Percentiles rank a stretch among this genome's conserved stretches.
Conservation (phyloP, 805 yeast genomes). For the Candida michaelii region DNA sequence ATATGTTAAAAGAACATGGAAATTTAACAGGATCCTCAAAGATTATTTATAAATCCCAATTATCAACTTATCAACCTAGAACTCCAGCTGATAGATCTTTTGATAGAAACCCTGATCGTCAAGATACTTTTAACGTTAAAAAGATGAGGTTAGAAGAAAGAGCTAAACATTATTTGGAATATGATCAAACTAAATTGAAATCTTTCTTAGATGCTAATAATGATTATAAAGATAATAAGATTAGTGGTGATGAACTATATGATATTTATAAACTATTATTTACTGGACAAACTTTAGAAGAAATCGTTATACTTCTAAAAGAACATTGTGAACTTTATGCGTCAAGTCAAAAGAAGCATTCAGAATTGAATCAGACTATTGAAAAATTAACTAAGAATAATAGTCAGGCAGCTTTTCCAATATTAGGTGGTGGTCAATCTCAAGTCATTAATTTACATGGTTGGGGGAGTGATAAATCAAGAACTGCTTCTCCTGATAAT, state of each 20-base stretch:
- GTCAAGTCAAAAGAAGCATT: conserved; percentile 22
- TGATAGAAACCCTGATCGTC: conserved; percentile 20
- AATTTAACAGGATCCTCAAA: conserved; percentile 49
- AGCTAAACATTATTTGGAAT: conserved; percentile 74
- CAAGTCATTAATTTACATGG: conserved; percentile 19
- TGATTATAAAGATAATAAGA: conserved; percentile 43
- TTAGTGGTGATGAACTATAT: conserved; percentile 51
- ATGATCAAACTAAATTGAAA: conserved; percentile 46
- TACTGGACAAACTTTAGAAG: conserved; percentile 36
- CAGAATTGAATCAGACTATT: conserved; percentile 8
- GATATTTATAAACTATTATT: conserved; percentile 36
- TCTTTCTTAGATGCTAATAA: conserved; percentile 52
- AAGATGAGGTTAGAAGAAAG: conserved; percentile 73
- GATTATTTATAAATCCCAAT: conserved; percentile 55
- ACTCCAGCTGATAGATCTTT: neutral
- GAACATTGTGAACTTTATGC: conserved; percentile 63
- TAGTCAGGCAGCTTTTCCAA: conserved; percentile 43
- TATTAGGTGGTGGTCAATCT: conserved; percentile 30
- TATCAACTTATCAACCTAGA: conserved; percentile 54
- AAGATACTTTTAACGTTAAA: conserved; percentile 50
- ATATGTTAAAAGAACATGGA: conserved; percentile 81
- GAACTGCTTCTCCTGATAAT: conserved; percentile 21
- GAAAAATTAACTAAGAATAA: conserved; percentile 18
- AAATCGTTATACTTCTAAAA: conserved; percentile 54
- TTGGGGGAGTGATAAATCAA: conserved; percentile 27